These are phyloP conservation scores for Papiliotrema laurentii DNA, from an alignment of 1,284 basidiomycete genomes.

Conservation along the genomic window DNA sequence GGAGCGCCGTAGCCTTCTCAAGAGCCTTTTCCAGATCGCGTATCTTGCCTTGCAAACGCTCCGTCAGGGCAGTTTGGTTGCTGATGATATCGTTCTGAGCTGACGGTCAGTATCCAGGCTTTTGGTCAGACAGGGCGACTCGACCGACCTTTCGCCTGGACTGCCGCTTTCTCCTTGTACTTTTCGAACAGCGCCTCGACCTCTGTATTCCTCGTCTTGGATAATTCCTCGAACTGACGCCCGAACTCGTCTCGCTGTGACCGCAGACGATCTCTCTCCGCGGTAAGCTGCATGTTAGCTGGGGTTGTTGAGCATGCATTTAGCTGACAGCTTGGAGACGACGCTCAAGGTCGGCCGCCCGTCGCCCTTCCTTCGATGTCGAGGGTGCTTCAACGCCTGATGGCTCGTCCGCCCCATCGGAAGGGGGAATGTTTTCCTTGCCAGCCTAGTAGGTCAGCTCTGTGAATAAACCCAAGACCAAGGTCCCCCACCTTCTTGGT, in stretches of 20 bases:
- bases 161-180: constrained; percentile 35
- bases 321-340: too few species aligned
- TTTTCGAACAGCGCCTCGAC: constrained; percentile 33
- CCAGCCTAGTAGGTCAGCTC: too few species aligned
- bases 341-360: too few species aligned
- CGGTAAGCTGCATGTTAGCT: constrained; percentile 19
- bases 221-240: constrained; percentile 45
- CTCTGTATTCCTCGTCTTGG: constrained; percentile 27
- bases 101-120: constrained; percentile 7
- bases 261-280: constrained; percentile 27
- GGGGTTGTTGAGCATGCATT: too few species aligned
- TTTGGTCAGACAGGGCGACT: background rate
- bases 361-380: too few species aligned
- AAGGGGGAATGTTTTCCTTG: too few species aligned
- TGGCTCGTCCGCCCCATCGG: too few species aligned
- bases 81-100: constrained; percentile 44
- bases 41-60: constrained; percentile 32
- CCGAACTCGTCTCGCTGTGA: constrained; percentile 36
- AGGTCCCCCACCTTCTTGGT: too few species aligned
- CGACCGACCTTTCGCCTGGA: constrained; percentile 32
- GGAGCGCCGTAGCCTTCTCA: constrained; percentile 13
- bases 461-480: too few species aligned
- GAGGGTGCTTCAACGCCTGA: too few species aligned
- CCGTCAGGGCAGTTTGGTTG: constrained; percentile 31
- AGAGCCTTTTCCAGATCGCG: constrained; percentile 21